phyloP scores from a whole-genome alignment of 2,329 filamentous ascomycete species.

The Sporothrix schenckii region DNA sequence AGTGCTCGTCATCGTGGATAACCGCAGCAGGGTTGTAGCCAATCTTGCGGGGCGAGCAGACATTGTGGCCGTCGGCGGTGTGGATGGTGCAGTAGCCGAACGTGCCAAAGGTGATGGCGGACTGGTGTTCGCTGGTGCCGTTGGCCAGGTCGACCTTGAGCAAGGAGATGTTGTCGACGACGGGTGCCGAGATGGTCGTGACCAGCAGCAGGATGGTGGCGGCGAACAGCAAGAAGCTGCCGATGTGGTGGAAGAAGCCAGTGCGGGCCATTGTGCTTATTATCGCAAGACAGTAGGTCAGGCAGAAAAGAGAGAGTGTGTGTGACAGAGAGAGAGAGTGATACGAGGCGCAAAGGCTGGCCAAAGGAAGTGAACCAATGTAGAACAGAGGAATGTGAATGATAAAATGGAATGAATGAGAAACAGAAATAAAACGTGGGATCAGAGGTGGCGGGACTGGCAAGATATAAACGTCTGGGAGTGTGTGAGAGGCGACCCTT shows the following conservation, averaged over 20 bases:
- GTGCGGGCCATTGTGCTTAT: conserved; percentile 50
- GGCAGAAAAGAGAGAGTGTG: background rate
- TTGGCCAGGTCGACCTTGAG: conserved; percentile 55
- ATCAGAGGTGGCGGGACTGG: background rate
- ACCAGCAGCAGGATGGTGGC: conserved; percentile 61
- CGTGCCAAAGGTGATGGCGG: conserved; percentile 57
- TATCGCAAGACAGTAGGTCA: no score
- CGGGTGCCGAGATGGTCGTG: conserved; percentile 61
- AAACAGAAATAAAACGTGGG: background rate
- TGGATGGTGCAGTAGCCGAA: conserved; percentile 59
- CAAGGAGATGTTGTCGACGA: conserved; percentile 58
- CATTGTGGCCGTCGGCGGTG: conserved; percentile 36
- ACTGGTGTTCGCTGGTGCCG: conserved; percentile 41
- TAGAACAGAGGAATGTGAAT: conserved; percentile 18
- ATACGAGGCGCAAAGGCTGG: background rate
- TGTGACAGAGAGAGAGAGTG: background rate
- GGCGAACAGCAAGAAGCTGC: conserved; percentile 60
- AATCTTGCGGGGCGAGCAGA: conserved; percentile 53
- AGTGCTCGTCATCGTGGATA: conserved; percentile 48
- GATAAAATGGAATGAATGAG: conserved; percentile 22
- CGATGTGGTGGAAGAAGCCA: conserved; percentile 59
- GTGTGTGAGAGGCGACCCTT: background rate
- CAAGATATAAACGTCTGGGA: conserved; percentile 24
- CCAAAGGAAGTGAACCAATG: background rate
- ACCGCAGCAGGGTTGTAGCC: conserved; percentile 60